Evolutionary conservation across 768 basidiomycete species (phyloP), one percentile per base, ranked within the genome.

Genomic region (Xanthoconium purpureum): DNA sequence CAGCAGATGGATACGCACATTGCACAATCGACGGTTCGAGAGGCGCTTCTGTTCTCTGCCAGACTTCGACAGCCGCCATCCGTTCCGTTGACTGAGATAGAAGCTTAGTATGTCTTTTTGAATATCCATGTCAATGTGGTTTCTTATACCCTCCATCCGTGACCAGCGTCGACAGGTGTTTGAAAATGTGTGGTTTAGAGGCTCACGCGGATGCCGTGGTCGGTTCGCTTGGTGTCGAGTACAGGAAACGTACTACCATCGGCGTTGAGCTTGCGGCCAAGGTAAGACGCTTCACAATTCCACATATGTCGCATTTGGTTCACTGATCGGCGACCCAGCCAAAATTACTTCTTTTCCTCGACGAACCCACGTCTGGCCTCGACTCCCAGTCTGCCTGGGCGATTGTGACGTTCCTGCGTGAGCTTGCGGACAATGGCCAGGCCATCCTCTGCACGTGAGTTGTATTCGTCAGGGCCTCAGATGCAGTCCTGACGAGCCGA

Each of bases 1-100:
- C 91, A 95, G 65, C 94, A 96, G 66, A 82, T 83, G 77, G 91
- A 92, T 62, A 87, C 84, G 0, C 93, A 94, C 71, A 78, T 88
- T 18, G 80, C 84, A 28, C 83, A 85, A 9, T 73, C 83, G 2
- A 94, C 90, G 8, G 91, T 94, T 14, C 81, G 89, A 29, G 90
- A 94, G 65, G 90, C 91, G 1, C 74, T 94, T 10, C 72, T 83
- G 39, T 88, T 91, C 72, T 93, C 91, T 2, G 92, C 91, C 3
- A 82, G 80, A 50, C 75, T 94, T 35, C 85, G 91, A 35, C 92
- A 93, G 66, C 89, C 89, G 0, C 67, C 77, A 2, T 76, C 78
- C 1, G 84, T 91, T 3, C 74, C 89, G 1, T 62, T 78, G 18
- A 74, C 74, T 0, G 91, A 94, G 72, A 94, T 93, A 69, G 82